These are phyloP conservation scores for Zoysia pacifica DNA, from an alignment of 176 grass and related monocot species.

Conservation along the genomic window DNA sequence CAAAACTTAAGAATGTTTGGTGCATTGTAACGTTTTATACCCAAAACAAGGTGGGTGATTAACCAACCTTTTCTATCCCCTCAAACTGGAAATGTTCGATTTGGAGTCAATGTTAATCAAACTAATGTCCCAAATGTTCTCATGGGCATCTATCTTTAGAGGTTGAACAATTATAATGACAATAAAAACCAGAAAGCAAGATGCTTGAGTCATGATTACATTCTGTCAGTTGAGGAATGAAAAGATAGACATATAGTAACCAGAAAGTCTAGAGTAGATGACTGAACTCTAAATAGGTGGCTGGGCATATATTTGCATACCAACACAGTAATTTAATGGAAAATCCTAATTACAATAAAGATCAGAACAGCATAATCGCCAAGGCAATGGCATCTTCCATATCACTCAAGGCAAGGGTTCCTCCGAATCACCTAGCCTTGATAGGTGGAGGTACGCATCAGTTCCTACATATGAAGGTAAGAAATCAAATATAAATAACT, in stretches of 20 bases:
- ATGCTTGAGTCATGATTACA: background rate
- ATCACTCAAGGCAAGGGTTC: slow-evolving; percentile 75
- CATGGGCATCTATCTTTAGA: background rate
- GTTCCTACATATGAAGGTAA: slow-evolving; percentile 57
- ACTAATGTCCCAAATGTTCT: no score
- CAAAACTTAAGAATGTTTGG: background rate
- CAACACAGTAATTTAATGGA: slow-evolving; percentile 37
- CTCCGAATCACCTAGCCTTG: slow-evolving; percentile 88
- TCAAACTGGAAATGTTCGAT: background rate
- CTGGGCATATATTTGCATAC: slow-evolving; percentile 51
- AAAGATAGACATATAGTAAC: background rate
- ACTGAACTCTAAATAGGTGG: slow-evolving; percentile 25
- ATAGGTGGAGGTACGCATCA: slow-evolving; percentile 94
- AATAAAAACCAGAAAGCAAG: slow-evolving; percentile 6
- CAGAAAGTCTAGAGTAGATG: slow-evolving; percentile 13
- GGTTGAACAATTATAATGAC: background rate
- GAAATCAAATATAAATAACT: background rate
- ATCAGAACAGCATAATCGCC: background rate
- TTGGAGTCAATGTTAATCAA: background rate
- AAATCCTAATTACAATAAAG: slow-evolving; percentile 42
- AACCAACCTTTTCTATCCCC: no score
- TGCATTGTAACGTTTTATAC: background rate
- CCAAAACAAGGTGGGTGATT: background rate
- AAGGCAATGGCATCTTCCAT: slow-evolving; percentile 30
- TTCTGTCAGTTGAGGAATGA: slow-evolving; percentile 6